Conservation (phyloP, 306 rosid species). For the Coriaria nepalensis region DNA sequence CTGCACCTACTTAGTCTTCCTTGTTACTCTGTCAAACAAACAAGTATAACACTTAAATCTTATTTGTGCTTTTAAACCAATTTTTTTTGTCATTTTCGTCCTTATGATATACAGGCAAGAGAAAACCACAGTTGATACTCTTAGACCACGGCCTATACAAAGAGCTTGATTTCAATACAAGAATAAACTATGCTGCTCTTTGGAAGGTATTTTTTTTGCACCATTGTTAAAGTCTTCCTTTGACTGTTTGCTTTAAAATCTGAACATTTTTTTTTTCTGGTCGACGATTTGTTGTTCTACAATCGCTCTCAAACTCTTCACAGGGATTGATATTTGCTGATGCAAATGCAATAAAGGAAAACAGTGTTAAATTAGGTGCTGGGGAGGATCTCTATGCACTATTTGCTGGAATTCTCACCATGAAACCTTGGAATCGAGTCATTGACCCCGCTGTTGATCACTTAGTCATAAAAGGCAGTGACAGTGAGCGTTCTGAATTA, state of each 20-base stretch:
- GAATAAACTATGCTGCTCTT: constrained; percentile 77
- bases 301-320: neutral
- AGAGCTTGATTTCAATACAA: constrained; percentile 67
- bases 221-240: neutral
- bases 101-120: constrained; percentile 42
- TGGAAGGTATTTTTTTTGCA: constrained; percentile 50
- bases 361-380: constrained; percentile 86
- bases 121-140: constrained; percentile 81
- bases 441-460: constrained; percentile 76
- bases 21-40: too few species aligned
- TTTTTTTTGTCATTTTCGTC: neutral
- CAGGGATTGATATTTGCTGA: constrained; percentile 77
- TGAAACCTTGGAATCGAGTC: constrained; percentile 94
- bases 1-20: too few species aligned
- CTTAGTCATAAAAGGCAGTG: constrained; percentile 62
- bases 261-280: too few species aligned
- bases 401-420: constrained; percentile 89
- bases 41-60: too few species aligned
- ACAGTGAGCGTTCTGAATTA: constrained; percentile 60
- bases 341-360: constrained; percentile 65
- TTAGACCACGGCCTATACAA: constrained; percentile 92
- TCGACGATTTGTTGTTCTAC: neutral
- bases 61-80: neutral
- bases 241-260: too few species aligned
- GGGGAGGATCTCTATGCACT: constrained; percentile 89